These are phyloP conservation scores for Sarocladium oryzae DNA, from an alignment of 2,329 filamentous ascomycete genomes.

Conservation along the genomic window DNA sequence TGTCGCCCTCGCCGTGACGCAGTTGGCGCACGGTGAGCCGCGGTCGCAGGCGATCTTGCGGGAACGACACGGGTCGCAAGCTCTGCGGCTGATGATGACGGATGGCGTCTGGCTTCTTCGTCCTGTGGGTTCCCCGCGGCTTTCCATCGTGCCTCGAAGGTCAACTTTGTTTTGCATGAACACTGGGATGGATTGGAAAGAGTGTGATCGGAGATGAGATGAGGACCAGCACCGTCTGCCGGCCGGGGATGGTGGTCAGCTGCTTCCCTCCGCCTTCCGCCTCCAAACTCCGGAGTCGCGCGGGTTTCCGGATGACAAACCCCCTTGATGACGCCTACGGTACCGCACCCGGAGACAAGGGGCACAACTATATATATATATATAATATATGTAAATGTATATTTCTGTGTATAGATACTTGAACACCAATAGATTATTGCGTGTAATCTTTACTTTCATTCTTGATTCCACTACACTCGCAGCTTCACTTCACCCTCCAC, in stretches of 20 bases:
- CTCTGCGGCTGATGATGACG: neutral
- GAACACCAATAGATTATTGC: no score
- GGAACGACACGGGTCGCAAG: conserved; percentile 5
- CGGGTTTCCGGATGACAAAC: conserved; percentile 8
- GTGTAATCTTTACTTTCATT: neutral
- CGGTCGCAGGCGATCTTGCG: conserved; percentile 11
- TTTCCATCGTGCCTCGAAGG: no score
- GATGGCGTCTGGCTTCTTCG: neutral
- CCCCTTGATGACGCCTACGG: no score
- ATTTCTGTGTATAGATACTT: no score
- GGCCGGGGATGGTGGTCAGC: no score
- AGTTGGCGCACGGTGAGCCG: conserved; percentile 22
- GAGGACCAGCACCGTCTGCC: no score
- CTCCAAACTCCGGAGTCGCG: neutral
- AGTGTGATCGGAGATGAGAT: neutral
- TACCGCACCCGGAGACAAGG: no score
- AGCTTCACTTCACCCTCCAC: neutral
- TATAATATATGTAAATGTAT: no score
- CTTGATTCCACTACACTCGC: neutral
- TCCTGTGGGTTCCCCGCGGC: neutral
- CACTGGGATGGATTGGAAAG: neutral
- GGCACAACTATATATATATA: no score
- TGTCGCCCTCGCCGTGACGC: conserved; percentile 22
- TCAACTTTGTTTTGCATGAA: no score
- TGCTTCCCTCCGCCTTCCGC: no score